phyloP scores from a whole-genome alignment of 2,329 filamentous ascomycete species.

The Fusarium sp. region DNA sequence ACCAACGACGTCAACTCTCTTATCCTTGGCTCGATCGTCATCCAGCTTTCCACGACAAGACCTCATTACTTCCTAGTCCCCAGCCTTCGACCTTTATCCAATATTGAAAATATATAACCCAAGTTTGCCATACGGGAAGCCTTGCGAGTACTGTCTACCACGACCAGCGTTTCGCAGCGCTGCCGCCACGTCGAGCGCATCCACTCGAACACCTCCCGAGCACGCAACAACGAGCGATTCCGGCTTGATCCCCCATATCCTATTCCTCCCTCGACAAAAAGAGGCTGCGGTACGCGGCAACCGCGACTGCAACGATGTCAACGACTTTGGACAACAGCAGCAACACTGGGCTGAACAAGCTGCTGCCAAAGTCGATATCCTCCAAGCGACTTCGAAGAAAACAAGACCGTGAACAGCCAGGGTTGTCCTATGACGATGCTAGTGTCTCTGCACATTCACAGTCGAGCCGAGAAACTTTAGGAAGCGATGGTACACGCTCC shows the following conservation, averaged over 20 bases:
- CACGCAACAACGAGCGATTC: slow-evolving; percentile 9
- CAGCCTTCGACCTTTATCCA: background rate
- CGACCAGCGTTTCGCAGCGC: slow-evolving; percentile 4
- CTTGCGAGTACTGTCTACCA: background rate
- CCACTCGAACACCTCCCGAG: slow-evolving; percentile 19
- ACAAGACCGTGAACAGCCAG: slow-evolving; percentile 51
- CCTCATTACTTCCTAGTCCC: background rate
- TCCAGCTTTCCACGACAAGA: slow-evolving; percentile 12
- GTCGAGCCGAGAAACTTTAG: slow-evolving; percentile 52
- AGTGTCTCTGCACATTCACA: slow-evolving; percentile 47
- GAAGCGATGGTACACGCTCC: slow-evolving; percentile 46
- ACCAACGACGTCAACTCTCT: slow-evolving; percentile 39
- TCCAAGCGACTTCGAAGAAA: slow-evolving; percentile 60
- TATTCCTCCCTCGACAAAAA: background rate
- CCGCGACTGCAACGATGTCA: slow-evolving; percentile 1
- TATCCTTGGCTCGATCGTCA: slow-evolving; percentile 22
- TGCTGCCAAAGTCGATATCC: slow-evolving; percentile 62
- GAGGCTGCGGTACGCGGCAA: background rate
- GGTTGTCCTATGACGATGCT: slow-evolving; percentile 39
- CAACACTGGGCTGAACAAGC: slow-evolving; percentile 56
- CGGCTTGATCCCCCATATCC: background rate
- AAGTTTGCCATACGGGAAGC: background rate
- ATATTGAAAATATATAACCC: background rate
- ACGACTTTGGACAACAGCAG: slow-evolving; percentile 39
- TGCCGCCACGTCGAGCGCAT: slow-evolving; percentile 12